phyloP scores from a whole-genome alignment of 2,329 filamentous ascomycete genomes.

The Didymella keratinophila region DNA sequence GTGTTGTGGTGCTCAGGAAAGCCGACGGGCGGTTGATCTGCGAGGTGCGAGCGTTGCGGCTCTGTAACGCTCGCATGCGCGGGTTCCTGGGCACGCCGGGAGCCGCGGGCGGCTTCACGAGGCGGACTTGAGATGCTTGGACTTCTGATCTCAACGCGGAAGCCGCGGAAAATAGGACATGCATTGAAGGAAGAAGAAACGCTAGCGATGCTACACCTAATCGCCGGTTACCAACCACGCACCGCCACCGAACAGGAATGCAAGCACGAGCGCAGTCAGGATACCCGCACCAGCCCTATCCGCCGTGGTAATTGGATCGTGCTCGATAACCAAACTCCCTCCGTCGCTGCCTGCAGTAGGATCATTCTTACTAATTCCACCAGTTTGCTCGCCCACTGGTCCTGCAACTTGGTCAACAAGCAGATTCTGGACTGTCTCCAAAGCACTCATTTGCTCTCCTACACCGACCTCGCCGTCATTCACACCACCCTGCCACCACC shows the following conservation, averaged over 20 bases:
- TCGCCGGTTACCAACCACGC: constrained; percentile 57
- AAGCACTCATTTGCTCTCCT: constrained; percentile 66
- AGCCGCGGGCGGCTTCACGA: neutral
- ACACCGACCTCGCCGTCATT: constrained; percentile 61
- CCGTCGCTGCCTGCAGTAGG: constrained; percentile 47
- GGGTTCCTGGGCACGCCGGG: neutral
- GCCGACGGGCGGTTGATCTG: neutral
- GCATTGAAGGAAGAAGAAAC: neutral
- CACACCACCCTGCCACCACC: constrained; percentile 51
- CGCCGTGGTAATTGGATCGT: constrained; percentile 58
- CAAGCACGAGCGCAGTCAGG: constrained; percentile 65
- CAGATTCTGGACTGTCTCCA: constrained; percentile 62
- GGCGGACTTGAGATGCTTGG: neutral
- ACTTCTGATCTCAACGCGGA: neutral
- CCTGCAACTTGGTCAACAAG: constrained; percentile 43
- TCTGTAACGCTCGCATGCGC: neutral
- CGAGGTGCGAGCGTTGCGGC: neutral
- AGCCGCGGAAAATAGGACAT: neutral
- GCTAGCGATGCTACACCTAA: constrained; percentile 7
- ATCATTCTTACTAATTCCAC: constrained; percentile 61
- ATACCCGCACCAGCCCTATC: constrained; percentile 74
- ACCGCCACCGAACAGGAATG: constrained; percentile 61
- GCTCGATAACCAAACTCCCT: constrained; percentile 34
- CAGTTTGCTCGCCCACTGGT: constrained; percentile 58
- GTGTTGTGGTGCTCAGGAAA: neutral